Evolutionary conservation across 345 rosid species (phyloP), one percentile per base, ranked within the genome.

Genomic region (Acer campestre): DNA sequence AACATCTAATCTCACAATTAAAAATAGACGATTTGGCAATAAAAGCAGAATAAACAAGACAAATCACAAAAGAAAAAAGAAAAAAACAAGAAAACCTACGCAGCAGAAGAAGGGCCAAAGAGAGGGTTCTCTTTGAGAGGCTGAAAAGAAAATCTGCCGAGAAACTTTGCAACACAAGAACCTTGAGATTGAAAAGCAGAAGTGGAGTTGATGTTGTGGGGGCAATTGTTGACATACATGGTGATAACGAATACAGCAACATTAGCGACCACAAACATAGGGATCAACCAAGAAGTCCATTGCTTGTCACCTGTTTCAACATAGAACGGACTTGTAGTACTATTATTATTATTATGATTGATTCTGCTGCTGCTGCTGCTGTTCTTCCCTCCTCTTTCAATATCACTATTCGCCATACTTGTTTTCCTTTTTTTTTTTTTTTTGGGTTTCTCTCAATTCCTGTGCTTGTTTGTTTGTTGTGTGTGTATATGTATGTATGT

Each of bases 251-350:
- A 97, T 10, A 91, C 88, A 31, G 86, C 89, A 68, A 91, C 84
- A 76, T 93, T 94, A 11, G 88, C 98, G 59, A 89, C 89, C 18
- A 97, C 93, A 78, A 94, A 85, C 83, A 84, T 74, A 4, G 98
- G 98, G 74, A 97, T 85, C 70, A 97, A 82, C 99, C 99, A 97
- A 4, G 98, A 90, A 17, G 92, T 93, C 99, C 99, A 94, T 49
- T 87, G 88, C 55, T 82, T 82, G 16, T 90, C 90, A 35, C 75
- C 70, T 14, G 82, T 81, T 3, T 85, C 88, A 4, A 80, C 84
- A 71, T 87, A 82, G 81, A 84, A 86, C 13, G 78, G 10, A 42
- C 38, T 35, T 42, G 10, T 0, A 9, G 46, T 4, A 31, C 5
- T 31, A 35, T 0, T 35, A 35, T 4, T 35, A 42, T 42, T 42